phyloP scores from a whole-genome alignment of 148 eudicot species.

The Vaccinium corymbosum region DNA sequence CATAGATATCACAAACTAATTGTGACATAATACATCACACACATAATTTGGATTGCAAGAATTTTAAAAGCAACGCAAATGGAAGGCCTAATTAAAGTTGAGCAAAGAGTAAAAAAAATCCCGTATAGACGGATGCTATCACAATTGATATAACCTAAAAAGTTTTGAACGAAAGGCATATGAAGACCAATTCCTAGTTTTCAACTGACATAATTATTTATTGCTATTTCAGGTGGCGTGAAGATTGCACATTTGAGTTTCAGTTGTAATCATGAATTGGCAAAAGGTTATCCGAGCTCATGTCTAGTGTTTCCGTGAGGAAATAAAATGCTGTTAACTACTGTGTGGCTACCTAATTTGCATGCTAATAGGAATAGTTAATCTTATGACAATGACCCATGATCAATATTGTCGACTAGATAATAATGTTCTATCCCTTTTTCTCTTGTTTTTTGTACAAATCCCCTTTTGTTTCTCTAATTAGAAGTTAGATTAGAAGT shows the following conservation, averaged over 20 bases:
- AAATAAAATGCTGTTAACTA: not conserved
- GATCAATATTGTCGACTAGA: not conserved
- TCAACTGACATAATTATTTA: not conserved
- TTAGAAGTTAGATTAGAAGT: not conserved
- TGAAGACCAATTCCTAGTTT: no score
- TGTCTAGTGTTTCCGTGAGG: not conserved
- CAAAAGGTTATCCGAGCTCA: not conserved
- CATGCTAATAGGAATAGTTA: not conserved
- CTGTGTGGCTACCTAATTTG: not conserved
- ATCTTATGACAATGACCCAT: not conserved
- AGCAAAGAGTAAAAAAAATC: not conserved
- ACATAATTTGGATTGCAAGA: no score
- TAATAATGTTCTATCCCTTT: not conserved
- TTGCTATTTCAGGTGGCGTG: not conserved
- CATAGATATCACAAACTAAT: no score
- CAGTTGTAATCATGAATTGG: not conserved
- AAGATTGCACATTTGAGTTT: not conserved
- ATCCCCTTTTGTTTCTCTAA: not conserved
- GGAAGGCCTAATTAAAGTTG: not conserved
- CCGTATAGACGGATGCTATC: no score
- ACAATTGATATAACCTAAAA: no score
- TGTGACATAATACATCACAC: no score
- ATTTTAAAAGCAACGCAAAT: not conserved
- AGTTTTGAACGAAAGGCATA: no score
- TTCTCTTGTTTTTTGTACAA: not conserved